Percentiles rank a stretch among this genome's conserved stretches.
phyloP scores from a whole-genome alignment of 2,329 filamentous ascomycete species.

The Atkinsonella texensis region DNA sequence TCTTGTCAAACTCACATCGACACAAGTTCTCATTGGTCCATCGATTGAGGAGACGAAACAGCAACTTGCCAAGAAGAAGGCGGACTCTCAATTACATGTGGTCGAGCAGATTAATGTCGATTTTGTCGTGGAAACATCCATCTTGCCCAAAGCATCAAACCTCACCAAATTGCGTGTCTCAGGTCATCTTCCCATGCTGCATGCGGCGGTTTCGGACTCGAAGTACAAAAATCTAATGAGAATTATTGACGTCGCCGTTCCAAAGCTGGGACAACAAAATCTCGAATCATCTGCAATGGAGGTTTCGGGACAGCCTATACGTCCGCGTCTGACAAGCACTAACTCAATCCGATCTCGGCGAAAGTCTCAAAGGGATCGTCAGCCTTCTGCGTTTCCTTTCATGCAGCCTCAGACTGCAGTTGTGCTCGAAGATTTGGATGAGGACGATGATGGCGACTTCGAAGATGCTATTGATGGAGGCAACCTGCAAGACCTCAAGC shows the following conservation, averaged over 20 bases:
- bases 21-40: slow-evolving; percentile 87
- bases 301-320: slow-evolving; percentile 14
- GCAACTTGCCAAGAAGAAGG: slow-evolving; percentile 58
- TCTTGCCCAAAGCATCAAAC: slow-evolving; percentile 90
- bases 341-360: slow-evolving; percentile 33
- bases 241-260: slow-evolving; percentile 88
- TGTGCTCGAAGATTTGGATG: slow-evolving; percentile 65
- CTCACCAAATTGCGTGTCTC: slow-evolving; percentile 85
- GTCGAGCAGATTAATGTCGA: slow-evolving; percentile 97
- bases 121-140: slow-evolving; percentile 91
- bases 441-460: slow-evolving; percentile 53
- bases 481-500: slow-evolving; percentile 47
- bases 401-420: slow-evolving; percentile 61
- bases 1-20: slow-evolving; percentile 81
- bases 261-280: slow-evolving; percentile 50
- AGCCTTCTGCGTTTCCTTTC: slow-evolving; percentile 65
- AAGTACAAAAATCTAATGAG: slow-evolving; percentile 98
- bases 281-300: slow-evolving; percentile 15
- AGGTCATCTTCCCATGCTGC: slow-evolving; percentile 81
- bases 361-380: slow-evolving; percentile 35
- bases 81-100: slow-evolving; percentile 66
- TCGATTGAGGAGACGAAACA: slow-evolving; percentile 83
- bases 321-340: slow-evolving; percentile 34
- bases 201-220: slow-evolving; percentile 81
- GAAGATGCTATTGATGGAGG: slow-evolving; percentile 52